Evolutionary conservation across 164 flowering plant genomes (phyloP).

Genomic region (Malania oleifera): DNA sequence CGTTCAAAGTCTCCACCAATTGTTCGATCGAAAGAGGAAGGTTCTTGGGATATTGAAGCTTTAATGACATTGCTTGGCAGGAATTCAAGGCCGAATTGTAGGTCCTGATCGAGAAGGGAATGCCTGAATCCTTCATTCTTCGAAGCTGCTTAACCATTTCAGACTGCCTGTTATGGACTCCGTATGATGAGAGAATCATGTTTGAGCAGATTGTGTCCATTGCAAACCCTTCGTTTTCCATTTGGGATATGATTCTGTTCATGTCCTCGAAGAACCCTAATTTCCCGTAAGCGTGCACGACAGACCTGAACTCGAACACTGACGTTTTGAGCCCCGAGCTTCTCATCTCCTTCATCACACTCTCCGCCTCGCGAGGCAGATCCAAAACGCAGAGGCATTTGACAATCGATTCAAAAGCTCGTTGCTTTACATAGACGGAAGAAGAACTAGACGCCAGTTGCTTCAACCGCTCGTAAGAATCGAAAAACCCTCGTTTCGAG

Average conservation of each 20-base stretch:
- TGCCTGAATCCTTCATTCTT: slow-evolving; percentile 40
- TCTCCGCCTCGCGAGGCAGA: slow-evolving; percentile 54
- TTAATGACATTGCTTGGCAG: slow-evolving; percentile 46
- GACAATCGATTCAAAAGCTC: slow-evolving; percentile 51
- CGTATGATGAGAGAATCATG: slow-evolving; percentile 68
- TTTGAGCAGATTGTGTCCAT: slow-evolving; percentile 64
- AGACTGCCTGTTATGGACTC: slow-evolving; percentile 32
- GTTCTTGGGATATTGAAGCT: slow-evolving; percentile 30
- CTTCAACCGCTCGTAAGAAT: slow-evolving; percentile 25
- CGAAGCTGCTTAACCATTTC: slow-evolving; percentile 57
- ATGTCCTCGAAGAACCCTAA: slow-evolving; percentile 55
- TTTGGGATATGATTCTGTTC: slow-evolving; percentile 33
- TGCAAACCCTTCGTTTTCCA: slow-evolving; percentile 47
- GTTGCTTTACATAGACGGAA: slow-evolving; percentile 35
- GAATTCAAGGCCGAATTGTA: slow-evolving; percentile 79
- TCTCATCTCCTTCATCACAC: slow-evolving; percentile 47
- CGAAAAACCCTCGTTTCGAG: slow-evolving; percentile 31
- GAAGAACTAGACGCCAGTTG: slow-evolving; percentile 25
- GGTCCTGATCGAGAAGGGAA: slow-evolving; percentile 52
- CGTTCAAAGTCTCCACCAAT: slow-evolving; percentile 27
- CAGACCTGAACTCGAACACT: slow-evolving; percentile 45
- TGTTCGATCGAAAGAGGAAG: slow-evolving; percentile 53
- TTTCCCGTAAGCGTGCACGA: slow-evolving; percentile 60
- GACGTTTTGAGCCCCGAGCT: slow-evolving; percentile 43
- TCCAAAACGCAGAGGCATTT: slow-evolving; percentile 46